phyloP scores from a whole-genome alignment of 169 alveolate species.

The Cryptosporidium tyzzeri region DNA sequence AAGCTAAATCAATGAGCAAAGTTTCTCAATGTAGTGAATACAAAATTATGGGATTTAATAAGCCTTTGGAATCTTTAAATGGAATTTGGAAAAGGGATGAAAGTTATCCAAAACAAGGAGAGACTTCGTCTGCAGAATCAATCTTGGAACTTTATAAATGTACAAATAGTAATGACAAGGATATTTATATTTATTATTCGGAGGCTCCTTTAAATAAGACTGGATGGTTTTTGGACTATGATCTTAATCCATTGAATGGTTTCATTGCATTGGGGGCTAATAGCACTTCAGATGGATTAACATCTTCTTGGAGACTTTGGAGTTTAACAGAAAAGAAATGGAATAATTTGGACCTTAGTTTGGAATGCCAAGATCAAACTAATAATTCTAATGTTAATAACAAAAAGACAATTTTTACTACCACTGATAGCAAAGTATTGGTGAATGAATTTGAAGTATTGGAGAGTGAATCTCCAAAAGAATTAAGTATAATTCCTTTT shows the following conservation, averaged over 20 bases:
- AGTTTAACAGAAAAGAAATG: slow-evolving; percentile 42
- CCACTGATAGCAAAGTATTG: slow-evolving; percentile 11
- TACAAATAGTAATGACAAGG: slow-evolving; percentile 34
- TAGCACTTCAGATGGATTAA: background rate
- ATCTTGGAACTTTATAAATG: slow-evolving; percentile 23
- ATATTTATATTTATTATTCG: slow-evolving; percentile 48
- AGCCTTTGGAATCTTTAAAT: slow-evolving; percentile 37
- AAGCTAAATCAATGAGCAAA: background rate
- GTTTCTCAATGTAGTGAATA: background rate
- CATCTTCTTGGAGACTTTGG: slow-evolving; percentile 65
- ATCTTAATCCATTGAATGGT: slow-evolving; percentile 59
- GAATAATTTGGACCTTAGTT: slow-evolving; percentile 9
- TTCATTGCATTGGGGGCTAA: slow-evolving; percentile 62
- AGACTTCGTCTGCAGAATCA: background rate
- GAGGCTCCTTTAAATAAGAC: slow-evolving; percentile 62
- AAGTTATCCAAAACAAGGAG: background rate
- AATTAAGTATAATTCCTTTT: slow-evolving; percentile 29
- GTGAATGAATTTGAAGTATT: background rate
- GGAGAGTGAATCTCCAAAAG: slow-evolving; percentile 16
- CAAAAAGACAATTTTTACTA: slow-evolving; percentile 15
- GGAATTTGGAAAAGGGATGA: slow-evolving; percentile 41
- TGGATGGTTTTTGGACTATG: slow-evolving; percentile 74
- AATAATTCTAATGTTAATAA: background rate
- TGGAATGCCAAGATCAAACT: background rate
- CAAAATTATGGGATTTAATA: slow-evolving; percentile 32